Base-by-base conservation (phyloP, 306 rosid genomes). In the Luffa acutangula region DNA sequence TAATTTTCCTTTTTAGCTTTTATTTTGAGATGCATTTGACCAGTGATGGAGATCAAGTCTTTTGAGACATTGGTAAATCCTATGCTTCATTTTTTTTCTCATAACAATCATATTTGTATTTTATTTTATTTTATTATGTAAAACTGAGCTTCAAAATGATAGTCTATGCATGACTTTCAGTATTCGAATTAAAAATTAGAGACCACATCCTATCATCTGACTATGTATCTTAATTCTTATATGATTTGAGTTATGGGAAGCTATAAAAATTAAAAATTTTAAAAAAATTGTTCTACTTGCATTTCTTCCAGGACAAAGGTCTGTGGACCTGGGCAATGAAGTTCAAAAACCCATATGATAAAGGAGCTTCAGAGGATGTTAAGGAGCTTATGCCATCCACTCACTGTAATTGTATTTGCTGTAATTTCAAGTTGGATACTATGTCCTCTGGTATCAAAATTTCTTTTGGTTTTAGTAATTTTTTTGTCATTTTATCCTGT, bases 341-440 rank as follows among this genome's bases (percentile, higher is more conserved):
- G 81, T 87, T 85, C 66, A 25, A 25, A 25, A 25, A 31, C 39
- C 39, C 88, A 18, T 85, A 87, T 34, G 80, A 85, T 66, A 83
- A 67, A 76, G 83, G 85, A 69, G 63, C 81, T 62, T 20, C 79
- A 31, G 80, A 78, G 51, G 85, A 85, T 81, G 80, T 81, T 73
- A 81, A 76, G 81, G 85, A 81, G 20, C 81, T 85, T 76, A 45
- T 85, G 46, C 36, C 74, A 9, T 75, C 56, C 21, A 21, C n/a
- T 33, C 15, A n/a, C 31, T 25, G 31, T 12, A 74, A 65, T 54
- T 54, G 46, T 58, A 1, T 43, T 43, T 43, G 46, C 7, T 43
- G 7, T 5, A 43, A 43, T 5, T 43, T 43, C 7, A 43, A 43
- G 46, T 43, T 5, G 39, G 21, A 54, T 54, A 17, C 21, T 54